Percentiles rank a stretch among this genome's conserved stretches.
These are phyloP conservation scores for Paraphoma sp. DNA, from an alignment of 2,329 filamentous ascomycete genomes.

Conservation along the genomic window DNA sequence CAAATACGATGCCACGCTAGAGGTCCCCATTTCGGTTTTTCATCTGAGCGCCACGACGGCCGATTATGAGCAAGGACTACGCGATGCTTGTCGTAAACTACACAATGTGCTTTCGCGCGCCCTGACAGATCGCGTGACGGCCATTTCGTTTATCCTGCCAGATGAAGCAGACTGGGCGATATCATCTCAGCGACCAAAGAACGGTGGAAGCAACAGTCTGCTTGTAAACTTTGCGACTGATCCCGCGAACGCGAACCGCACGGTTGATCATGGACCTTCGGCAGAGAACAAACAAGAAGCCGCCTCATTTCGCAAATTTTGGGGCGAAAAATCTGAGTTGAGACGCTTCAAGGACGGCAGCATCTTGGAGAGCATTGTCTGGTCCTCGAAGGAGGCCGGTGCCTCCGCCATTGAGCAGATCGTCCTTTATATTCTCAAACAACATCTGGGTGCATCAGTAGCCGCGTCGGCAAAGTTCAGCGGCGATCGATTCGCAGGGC, in stretches of 20 bases:
- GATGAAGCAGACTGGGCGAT: conserved; percentile 45
- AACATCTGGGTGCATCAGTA: conserved; percentile 69
- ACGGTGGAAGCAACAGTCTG: conserved; percentile 51
- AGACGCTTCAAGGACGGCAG: conserved; percentile 94
- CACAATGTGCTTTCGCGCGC: conserved; percentile 73
- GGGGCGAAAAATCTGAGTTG: conserved; percentile 92
- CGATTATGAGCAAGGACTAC: conserved; percentile 31
- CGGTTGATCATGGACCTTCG: conserved; percentile 85
- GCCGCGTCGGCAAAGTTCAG: conserved; percentile 56
- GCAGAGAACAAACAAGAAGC: conserved; percentile 87
- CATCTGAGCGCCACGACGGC: conserved; percentile 28
- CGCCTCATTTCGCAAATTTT: conserved; percentile 84
- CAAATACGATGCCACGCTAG: conserved; percentile 62
- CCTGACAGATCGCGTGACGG: conserved; percentile 74
- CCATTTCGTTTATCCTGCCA: conserved; percentile 58
- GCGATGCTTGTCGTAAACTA: conserved; percentile 61
- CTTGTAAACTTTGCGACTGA: conserved; percentile 75
- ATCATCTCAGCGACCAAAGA: conserved; percentile 28
- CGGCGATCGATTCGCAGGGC: conserved; percentile 54
- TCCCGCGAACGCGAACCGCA: conserved; percentile 72
- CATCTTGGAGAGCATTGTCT: conserved; percentile 90
- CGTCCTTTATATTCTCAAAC: conserved; percentile 70
- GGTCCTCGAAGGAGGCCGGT: conserved; percentile 68
- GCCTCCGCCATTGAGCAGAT: conserved; percentile 80
- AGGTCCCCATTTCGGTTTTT: conserved; percentile 46